phyloP scores from a whole-genome alignment of 371 early-diverging fungal species.

The Rhizopus sp. region DNA sequence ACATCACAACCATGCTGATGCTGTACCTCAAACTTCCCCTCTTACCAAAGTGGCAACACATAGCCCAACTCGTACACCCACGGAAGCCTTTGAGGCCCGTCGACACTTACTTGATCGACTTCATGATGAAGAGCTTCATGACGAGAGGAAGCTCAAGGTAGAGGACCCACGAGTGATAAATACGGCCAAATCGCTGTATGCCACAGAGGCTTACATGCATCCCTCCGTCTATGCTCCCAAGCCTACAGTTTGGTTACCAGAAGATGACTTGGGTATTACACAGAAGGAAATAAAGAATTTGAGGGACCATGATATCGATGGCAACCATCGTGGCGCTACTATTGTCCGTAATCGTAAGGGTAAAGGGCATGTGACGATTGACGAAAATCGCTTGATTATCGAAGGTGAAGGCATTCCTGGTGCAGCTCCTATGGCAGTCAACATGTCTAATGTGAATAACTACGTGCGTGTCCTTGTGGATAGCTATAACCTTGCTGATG shows the following conservation, averaged over 20 bases:
- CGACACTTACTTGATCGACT: constrained; percentile 9
- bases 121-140: neutral
- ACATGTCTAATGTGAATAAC: constrained; percentile 19
- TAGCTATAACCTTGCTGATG: constrained; percentile 23
- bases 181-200: constrained; percentile 22
- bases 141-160: neutral
- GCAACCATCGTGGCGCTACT: constrained; percentile 20
- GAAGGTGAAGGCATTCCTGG: constrained; percentile 26
- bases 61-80: constrained; percentile 9
- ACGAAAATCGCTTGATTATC: constrained; percentile 24
- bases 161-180: constrained; percentile 7
- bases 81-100: constrained; percentile 19
- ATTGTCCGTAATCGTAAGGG: constrained; percentile 26
- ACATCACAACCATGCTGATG: neutral
- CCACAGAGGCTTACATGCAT: constrained; percentile 31
- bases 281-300: constrained; percentile 23
- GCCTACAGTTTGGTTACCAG: constrained; percentile 37
- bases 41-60: constrained; percentile 9
- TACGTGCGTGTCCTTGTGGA: constrained; percentile 28
- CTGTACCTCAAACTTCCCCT: neutral
- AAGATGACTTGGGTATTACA: constrained; percentile 34
- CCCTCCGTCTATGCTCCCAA: constrained; percentile 20
- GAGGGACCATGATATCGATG: constrained; percentile 14
- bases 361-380: constrained; percentile 27
- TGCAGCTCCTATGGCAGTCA: constrained; percentile 6